phyloP scores from a whole-genome alignment of 164 flowering plant genomes.

The Sedum album region DNA sequence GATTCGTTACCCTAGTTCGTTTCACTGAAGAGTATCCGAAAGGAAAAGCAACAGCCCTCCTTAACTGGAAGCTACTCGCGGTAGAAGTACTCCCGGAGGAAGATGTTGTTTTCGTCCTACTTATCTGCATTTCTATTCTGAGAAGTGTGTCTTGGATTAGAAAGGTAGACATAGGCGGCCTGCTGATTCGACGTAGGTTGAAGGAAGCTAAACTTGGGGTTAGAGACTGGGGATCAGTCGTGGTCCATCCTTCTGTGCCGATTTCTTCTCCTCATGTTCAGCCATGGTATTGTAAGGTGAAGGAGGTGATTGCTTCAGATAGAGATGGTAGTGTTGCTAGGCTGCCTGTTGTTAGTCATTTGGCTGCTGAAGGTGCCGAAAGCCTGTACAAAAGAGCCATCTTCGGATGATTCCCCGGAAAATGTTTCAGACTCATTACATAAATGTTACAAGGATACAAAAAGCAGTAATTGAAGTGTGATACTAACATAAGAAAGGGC shows the following conservation, averaged over 20 bases:
- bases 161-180: conserved; percentile 59
- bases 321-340: conserved; percentile 18
- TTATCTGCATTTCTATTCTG: conserved; percentile 56
- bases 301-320: conserved; percentile 31
- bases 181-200: conserved; percentile 59
- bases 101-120: conserved; percentile 63
- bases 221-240: conserved; percentile 88
- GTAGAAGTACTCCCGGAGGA: conserved; percentile 80
- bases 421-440: not conserved
- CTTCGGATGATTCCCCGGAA: conserved; percentile 1
- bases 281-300: conserved; percentile 83
- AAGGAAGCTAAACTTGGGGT: conserved; percentile 58
- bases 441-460: too few relatives aligned
- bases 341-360: conserved; percentile 30
- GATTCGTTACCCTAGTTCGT: conserved; percentile 64
- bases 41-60: conserved; percentile 78
- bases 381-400: conserved; percentile 54
- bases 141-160: conserved; percentile 56
- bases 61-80: conserved; percentile 72
- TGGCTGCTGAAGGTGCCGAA: conserved; percentile 73
- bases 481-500: too few relatives aligned
- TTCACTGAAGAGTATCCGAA: conserved; percentile 53
- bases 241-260: conserved; percentile 36
- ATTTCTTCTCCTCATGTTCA: conserved; percentile 38
- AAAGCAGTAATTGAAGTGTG: too few relatives aligned